These are phyloP conservation scores for Mortierella sp. DNA, from an alignment of 371 early-diverging fungal genomes.

Conservation along the genomic window DNA sequence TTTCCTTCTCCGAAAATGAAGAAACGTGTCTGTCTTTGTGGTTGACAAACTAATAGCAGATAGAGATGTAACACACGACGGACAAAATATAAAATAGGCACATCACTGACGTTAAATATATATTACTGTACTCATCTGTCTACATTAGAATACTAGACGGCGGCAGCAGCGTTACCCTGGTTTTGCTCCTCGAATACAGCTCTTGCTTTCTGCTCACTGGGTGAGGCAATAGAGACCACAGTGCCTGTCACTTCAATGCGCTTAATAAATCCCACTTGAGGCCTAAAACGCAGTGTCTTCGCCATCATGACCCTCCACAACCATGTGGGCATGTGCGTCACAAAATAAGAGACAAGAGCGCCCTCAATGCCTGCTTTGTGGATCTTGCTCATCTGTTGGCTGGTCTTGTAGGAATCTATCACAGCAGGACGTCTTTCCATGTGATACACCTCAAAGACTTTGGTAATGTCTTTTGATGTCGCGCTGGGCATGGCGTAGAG, in stretches of 20 bases:
- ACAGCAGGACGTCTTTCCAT: neutral
- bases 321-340: neutral
- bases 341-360: neutral
- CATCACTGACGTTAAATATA: too few relatives aligned
- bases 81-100: too few relatives aligned
- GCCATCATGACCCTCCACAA: neutral
- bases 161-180: neutral
- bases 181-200: neutral
- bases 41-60: too few relatives aligned
- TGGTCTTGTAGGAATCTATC: neutral
- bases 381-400: neutral
- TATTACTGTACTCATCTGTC: too few relatives aligned
- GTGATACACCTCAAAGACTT: neutral
- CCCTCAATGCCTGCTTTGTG: neutral
- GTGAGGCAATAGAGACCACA: neutral
- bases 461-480: neutral
- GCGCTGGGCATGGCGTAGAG: constrained; percentile 10
- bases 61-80: too few relatives aligned
- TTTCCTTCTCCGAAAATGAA: too few relatives aligned
- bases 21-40: too few relatives aligned
- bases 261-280: neutral
- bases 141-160: neutral
- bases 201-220: neutral
- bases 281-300: neutral
- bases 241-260: neutral